Evolutionary conservation across 768 basidiomycete genomes (phyloP), one percentile per base, ranked within the genome.

Genomic region (Podaxis carcinomalis): DNA sequence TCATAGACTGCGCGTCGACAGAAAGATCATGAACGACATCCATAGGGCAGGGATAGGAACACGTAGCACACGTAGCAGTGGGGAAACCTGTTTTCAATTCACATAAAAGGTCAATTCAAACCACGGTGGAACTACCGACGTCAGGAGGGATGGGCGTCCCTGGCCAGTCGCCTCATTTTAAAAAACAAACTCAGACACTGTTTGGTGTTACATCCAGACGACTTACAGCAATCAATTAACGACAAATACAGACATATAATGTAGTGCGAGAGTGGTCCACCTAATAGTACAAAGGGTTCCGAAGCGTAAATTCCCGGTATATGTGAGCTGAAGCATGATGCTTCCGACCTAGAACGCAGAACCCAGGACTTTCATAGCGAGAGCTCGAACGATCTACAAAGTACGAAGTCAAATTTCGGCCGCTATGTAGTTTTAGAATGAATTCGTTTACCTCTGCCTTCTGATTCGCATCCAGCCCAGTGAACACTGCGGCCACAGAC

Each of bases 401-500:
- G 7, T 1, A 46, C 10, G 57, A 42, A 51, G 40, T 55, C 13
- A 51, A 25, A 57, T 11, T 25, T 25, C 23, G 21, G 7, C 7
- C 7, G 13, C 21, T 10, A 49, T 49, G 13, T 13, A 5, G n/a
- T 49, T 25, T 49, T 25, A 32, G 32, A 32, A 32, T 7, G 50
- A 35, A 39, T 23, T 53, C 52, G 68, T 78, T 65, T 67, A 92
- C 94, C 85, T 96, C 91, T 51, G 94, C 93, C 72, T 92, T 95
- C 79, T 95, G 89, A 54, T 76, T 77, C 2, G 85, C 83, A 16
- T 85, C 88, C 25, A 97, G 79, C 21, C 90, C 83, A 50, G 78
- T 75, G 71, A 98, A 98, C 16, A 97, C 95, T 7, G 89, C 82
- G 2, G 91, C 93, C 23, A 98, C 94, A 63, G 89, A 90, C 80